Percentiles rank a stretch among this genome's conserved stretches.
Evolutionary conservation across 2,329 filamentous ascomycete genomes (phyloP).

Genomic region (Malbranchea zuffiana): DNA sequence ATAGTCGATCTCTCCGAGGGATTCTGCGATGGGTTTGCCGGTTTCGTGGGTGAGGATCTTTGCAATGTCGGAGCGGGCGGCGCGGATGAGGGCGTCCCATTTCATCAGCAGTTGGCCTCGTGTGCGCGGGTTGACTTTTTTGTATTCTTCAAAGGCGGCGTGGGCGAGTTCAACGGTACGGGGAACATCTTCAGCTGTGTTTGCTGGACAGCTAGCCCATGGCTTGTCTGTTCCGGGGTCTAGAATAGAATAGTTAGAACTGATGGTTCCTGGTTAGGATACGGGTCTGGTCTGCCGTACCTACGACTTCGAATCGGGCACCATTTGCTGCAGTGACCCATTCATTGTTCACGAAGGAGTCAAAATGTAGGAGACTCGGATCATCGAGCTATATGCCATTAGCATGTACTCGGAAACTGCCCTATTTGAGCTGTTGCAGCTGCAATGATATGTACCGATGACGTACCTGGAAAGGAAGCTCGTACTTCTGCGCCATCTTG

Average conservation of each 20-base stretch:
- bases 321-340: slow-evolving; percentile 39
- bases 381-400: slow-evolving; percentile 33
- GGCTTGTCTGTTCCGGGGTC: slow-evolving; percentile 43
- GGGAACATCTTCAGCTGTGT: slow-evolving; percentile 49
- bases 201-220: slow-evolving; percentile 44
- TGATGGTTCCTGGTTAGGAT: neutral
- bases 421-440: neutral
- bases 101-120: slow-evolving; percentile 53
- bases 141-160: slow-evolving; percentile 50
- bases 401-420: neutral
- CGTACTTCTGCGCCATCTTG: slow-evolving; percentile 26
- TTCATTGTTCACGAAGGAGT: slow-evolving; percentile 42
- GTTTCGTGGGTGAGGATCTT: slow-evolving; percentile 84
- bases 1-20: slow-evolving; percentile 60
- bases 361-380: slow-evolving; percentile 38
- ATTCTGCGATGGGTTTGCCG: slow-evolving; percentile 69
- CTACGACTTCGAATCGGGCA: slow-evolving; percentile 42
- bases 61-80: slow-evolving; percentile 59
- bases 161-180: slow-evolving; percentile 49
- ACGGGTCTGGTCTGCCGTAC: slow-evolving; percentile 17
- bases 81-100: slow-evolving; percentile 55
- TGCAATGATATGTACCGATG: neutral
- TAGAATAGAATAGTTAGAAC: slow-evolving; percentile 11
- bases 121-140: slow-evolving; percentile 48
- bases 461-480: slow-evolving; percentile 30